Base-by-base conservation (phyloP, 2,329 filamentous ascomycete species). In the Neurospora sp. region DNA sequence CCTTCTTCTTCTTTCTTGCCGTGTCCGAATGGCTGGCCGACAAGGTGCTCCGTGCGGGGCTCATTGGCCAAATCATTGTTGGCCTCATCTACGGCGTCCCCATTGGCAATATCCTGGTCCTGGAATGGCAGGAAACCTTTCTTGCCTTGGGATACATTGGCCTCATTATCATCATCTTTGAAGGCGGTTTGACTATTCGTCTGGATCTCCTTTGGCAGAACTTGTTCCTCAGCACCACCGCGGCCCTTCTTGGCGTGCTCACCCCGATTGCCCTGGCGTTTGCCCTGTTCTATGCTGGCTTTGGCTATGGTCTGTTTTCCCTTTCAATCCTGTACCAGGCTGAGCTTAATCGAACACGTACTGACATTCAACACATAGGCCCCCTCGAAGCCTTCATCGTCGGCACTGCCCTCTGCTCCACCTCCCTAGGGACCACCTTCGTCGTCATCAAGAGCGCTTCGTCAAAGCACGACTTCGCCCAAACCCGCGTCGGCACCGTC, bases 361-460 rank as follows among this genome's bases (percentile, higher is more conserved):
- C 77, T 78, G 9, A 81, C 84, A 0, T 78, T 93, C 46, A 11
- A 23, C 52, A 19, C 42, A 39, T 36, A 75, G 73, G 58, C 1
- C 69, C 73, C 4, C 71, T 78, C 0, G 89, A 93, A 76, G 86
- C 87, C 0, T 95, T 94, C 75, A 86, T 90, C 1, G 88, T 91
- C 0, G 91, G 91, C 9, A 90, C 91, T 2, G 88, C 91, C 0
- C 81, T 94, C 0, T 92, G 89, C 74, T 90, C 90, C 1, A 95
- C 91, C 0, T 91, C 89, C 70, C 81, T 94, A 0, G 91, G 91
- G 5, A 94, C 91, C 0, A 86, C 84, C 0, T 90, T 92, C 9
- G 89, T 87, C 2, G 80, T 86, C 4, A 78, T 86, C 0, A 76
- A 79, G 13, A 74, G 70, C 69, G 72, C 73, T 4, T 72, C 72